Evolutionary conservation across 2,329 filamentous ascomycete species (phyloP), one percentile per base, ranked within the genome.

Genomic region (Macrophomina phaseolina): DNA sequence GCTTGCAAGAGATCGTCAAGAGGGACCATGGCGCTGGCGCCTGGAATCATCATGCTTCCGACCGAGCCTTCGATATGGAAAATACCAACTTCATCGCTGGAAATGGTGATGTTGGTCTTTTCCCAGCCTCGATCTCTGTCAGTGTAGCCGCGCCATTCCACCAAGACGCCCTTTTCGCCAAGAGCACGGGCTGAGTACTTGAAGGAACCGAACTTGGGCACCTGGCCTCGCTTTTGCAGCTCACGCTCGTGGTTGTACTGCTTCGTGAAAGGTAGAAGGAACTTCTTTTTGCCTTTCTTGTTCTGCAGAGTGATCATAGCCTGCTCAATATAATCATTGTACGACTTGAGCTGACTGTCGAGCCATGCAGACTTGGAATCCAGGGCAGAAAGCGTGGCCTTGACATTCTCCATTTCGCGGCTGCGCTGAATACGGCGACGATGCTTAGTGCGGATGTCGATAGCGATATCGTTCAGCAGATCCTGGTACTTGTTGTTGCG

Each of bases 261-360:
- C 76, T 97, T 97, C 30, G 94, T 97, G 78, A 99, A 99, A 14
- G 95, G 95, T 78, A 99, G 87, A 66, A 97, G 86, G 84, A 97
- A 97, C 64, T 91, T 88, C 79, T 96, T 97, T 82, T 96, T 96
- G 69, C 91, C 94, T 81, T 97, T 97, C 80, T 97, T 97, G 81
- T 92, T 97, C 79, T 98, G 95, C 67, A 99, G 84, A 4, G 96
- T 99, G 68, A 94, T 86, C 92, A 99, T 97, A 58, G 95, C 94
- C 79, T 97, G 94, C 81, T 99, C 96, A 75, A 99, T 97, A 80
- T 99, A 99, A 81, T 99, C 93, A 77, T 99, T 97, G 81, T 99
- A 99, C 70, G 90, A 95, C 84, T 97, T 97, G 68, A 97, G 88
- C 81, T 99, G 95, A 72, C 93, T 91, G 76, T 99, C 95, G 9